These are phyloP conservation scores for Digitaria exilis DNA, from an alignment of 202 grass and related monocot genomes.

Conservation along the genomic window DNA sequence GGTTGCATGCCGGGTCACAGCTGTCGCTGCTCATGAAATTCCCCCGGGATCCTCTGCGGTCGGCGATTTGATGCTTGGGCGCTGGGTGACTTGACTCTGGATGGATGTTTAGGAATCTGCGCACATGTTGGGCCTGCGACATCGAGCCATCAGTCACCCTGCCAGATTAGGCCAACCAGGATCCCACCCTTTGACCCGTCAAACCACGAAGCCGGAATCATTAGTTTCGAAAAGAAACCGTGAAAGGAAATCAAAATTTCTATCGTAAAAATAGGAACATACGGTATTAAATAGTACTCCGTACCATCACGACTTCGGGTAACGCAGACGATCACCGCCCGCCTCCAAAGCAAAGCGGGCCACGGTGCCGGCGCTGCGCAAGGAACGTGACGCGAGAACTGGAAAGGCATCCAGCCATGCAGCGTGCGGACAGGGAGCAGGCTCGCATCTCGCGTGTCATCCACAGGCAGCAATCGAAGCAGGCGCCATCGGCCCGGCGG, in stretches of 20 bases:
- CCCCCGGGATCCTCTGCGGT: slow-evolving; percentile 44
- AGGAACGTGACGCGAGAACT: not conserved
- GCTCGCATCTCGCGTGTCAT: slow-evolving; percentile 25
- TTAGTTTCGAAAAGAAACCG: not conserved
- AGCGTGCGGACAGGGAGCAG: not conserved
- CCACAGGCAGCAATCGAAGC: not conserved
- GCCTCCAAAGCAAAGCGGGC: too few species aligned
- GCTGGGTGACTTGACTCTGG: not conserved
- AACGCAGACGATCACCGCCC: too few species aligned
- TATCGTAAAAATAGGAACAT: too few species aligned
- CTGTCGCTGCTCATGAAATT: slow-evolving; percentile 39
- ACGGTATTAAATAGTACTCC: too few species aligned
- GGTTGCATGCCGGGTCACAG: slow-evolving; percentile 41
- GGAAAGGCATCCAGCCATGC: slow-evolving; percentile 9
- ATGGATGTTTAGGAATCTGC: slow-evolving; percentile 18
- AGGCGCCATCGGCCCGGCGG: not conserved
- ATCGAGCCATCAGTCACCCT: not conserved
- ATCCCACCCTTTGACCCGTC: slow-evolving; percentile 2
- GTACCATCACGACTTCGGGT: too few species aligned
- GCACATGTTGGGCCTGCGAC: not conserved
- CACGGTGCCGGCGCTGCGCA: too few species aligned
- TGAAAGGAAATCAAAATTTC: too few species aligned
- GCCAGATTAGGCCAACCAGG: not conserved
- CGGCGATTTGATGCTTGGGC: not conserved
- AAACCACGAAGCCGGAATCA: not conserved